Percentiles rank a stretch among this genome's conserved stretches.
phyloP scores from a whole-genome alignment of 1,284 basidiomycete species.

The Rhodotorula sp. region DNA sequence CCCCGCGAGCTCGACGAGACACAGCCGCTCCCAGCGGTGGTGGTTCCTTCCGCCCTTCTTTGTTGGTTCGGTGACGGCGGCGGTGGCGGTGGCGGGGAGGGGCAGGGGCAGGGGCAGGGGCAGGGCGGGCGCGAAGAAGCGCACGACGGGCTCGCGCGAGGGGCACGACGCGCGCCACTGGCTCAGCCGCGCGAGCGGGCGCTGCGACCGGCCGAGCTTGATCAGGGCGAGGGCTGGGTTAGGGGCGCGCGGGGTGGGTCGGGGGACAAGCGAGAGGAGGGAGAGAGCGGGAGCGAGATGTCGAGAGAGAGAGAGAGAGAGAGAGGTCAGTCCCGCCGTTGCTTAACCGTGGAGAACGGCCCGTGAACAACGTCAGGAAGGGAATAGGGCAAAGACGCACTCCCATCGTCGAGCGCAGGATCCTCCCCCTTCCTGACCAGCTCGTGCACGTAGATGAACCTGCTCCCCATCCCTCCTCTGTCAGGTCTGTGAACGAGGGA shows the following conservation, averaged over 20 bases:
- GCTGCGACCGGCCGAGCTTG: conserved; percentile 42
- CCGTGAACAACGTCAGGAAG: too few species aligned
- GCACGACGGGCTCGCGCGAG: conserved; percentile 37
- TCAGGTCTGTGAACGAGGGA: not conserved
- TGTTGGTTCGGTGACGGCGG: not conserved
- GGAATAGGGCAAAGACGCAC: too few species aligned
- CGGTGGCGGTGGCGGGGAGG: too few species aligned
- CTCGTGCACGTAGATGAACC: conserved; percentile 45
- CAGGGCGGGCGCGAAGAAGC: conserved; percentile 35
- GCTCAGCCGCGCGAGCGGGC: conserved; percentile 33
- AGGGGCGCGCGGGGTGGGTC: too few species aligned
- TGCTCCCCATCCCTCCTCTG: not conserved
- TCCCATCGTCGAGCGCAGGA: too few species aligned
- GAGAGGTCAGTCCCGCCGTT: too few species aligned
- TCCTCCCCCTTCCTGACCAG: conserved; percentile 25
- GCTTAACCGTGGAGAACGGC: too few species aligned
- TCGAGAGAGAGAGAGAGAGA: too few species aligned
- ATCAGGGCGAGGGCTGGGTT: conserved; percentile 17
- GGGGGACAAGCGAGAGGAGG: not conserved
- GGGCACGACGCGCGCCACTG: conserved; percentile 37
- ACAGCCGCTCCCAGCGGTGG: conserved; percentile 43
- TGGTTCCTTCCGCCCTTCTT: conserved; percentile 23
- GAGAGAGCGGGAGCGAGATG: too few species aligned
- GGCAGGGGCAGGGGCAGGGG: too few species aligned
- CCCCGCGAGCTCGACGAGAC: conserved; percentile 43